phyloP scores from a whole-genome alignment of 2,329 filamentous ascomycete genomes.

The Penicillium sp. region DNA sequence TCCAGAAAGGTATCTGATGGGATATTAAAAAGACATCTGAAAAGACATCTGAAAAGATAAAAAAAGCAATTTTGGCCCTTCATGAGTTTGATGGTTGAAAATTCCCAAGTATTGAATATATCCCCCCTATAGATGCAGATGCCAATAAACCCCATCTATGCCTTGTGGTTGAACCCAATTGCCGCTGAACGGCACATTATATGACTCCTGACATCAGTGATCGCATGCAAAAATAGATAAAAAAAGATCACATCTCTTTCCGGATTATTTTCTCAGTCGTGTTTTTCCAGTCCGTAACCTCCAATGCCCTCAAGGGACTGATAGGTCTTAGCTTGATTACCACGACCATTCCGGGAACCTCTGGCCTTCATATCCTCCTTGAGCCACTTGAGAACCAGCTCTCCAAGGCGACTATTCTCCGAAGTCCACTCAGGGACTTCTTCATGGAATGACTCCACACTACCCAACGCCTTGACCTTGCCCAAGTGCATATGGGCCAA shows the following conservation, averaged over 20 bases:
- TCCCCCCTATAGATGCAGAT: conserved; percentile 15
- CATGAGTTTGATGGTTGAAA: conserved; percentile 25
- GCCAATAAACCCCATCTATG: conserved; percentile 24
- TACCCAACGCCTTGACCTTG: conserved; percentile 80
- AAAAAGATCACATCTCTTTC: not conserved
- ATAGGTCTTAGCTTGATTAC: conserved; percentile 50
- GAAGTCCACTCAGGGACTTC: conserved; percentile 49
- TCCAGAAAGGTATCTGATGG: no score
- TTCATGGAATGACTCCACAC: conserved; percentile 66
- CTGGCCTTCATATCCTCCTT: conserved; percentile 73
- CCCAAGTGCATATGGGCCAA: conserved; percentile 94
- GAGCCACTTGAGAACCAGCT: conserved; percentile 86
- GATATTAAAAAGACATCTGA: no score
- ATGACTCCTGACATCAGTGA: conserved; percentile 4
- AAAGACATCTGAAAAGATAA: no score
- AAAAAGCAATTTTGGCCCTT: not conserved
- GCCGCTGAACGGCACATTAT: conserved; percentile 26
- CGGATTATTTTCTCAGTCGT: conserved; percentile 3
- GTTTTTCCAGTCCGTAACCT: conserved; percentile 61
- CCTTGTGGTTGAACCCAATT: conserved; percentile 27
- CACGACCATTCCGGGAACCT: conserved; percentile 69
- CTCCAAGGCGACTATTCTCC: conserved; percentile 81
- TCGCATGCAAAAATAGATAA: conserved; percentile 1
- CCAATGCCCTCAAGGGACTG: conserved; percentile 57
- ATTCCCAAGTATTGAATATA: conserved; percentile 31